Percentiles rank a stretch among this genome's conserved stretches.
phyloP scores from a whole-genome alignment of 352 stramenopile species.

The Phytophthora hybrid region DNA sequence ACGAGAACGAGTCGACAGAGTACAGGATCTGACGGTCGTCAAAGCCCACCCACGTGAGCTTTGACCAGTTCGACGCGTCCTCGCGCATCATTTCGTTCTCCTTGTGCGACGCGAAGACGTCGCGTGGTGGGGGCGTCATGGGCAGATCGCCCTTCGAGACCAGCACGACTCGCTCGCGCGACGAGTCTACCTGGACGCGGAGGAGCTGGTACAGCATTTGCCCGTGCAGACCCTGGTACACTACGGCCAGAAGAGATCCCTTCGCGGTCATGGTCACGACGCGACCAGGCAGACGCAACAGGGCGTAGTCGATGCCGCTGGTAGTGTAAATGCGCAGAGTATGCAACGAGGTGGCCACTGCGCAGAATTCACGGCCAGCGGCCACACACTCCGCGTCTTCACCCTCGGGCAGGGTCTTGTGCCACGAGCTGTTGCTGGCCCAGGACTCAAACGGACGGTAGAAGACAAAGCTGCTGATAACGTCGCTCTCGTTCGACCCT shows the following conservation, averaged over 20 bases:
- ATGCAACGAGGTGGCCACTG: slow-evolving; percentile 76
- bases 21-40: slow-evolving; percentile 81
- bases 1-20: slow-evolving; percentile 71
- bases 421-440: slow-evolving; percentile 84
- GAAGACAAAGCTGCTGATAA: slow-evolving; percentile 80
- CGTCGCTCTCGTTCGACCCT: slow-evolving; percentile 46
- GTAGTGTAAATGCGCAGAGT: slow-evolving; percentile 79
- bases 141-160: slow-evolving; percentile 62
- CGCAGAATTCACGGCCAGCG: slow-evolving; percentile 69
- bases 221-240: slow-evolving; percentile 64
- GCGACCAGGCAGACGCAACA: slow-evolving; percentile 68
- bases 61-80: slow-evolving; percentile 61
- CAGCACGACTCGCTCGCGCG: slow-evolving; percentile 53
- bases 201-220: slow-evolving; percentile 67
- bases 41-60: slow-evolving; percentile 79
- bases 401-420: slow-evolving; percentile 66
- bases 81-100: slow-evolving; percentile 59
- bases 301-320: slow-evolving; percentile 68
- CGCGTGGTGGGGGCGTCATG: slow-evolving; percentile 59
- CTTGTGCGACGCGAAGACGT: slow-evolving; percentile 79
- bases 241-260: slow-evolving; percentile 63
- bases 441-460: slow-evolving; percentile 89
- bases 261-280: slow-evolving; percentile 80
- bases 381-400: slow-evolving; percentile 83
- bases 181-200: slow-evolving; percentile 49